These are phyloP conservation scores for Sclerotinia subarctica DNA, from an alignment of 2,329 filamentous ascomycete genomes.

Conservation along the genomic window DNA sequence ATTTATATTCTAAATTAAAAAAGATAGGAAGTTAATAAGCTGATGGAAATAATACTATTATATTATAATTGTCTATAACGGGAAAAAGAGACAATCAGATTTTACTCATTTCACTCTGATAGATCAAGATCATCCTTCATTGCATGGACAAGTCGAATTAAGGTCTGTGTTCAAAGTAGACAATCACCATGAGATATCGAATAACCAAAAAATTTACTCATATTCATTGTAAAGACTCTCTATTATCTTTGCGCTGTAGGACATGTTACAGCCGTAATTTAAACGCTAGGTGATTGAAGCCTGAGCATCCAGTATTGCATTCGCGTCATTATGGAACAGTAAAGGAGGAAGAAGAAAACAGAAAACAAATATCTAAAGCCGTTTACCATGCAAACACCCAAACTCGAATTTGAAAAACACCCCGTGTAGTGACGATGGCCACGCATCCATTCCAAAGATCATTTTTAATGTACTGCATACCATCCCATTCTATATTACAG, in stretches of 20 bases:
- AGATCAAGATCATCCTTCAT: not conserved
- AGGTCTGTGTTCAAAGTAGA: not conserved
- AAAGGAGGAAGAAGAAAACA: constrained; percentile 28
- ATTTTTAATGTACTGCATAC: constrained; percentile 36
- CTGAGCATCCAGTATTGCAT: constrained; percentile 29
- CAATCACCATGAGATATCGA: not conserved
- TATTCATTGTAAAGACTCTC: constrained; percentile 27
- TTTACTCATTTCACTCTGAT: not conserved
- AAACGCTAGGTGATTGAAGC: constrained; percentile 24
- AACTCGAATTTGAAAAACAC: constrained; percentile 36
- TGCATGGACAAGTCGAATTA: not conserved
- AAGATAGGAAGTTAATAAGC: not conserved
- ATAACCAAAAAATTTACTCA: constrained; percentile 20
- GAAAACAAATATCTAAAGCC: constrained; percentile 38
- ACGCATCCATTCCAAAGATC: constrained; percentile 35
- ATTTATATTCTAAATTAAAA: not conserved
- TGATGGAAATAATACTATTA: not conserved
- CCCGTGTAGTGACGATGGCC: constrained; percentile 27
- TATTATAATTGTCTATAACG: not conserved
- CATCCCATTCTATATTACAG: constrained; percentile 36
- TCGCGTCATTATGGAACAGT: constrained; percentile 31
- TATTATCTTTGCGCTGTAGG: constrained; percentile 37
- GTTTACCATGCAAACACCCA: constrained; percentile 40
- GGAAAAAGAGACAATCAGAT: not conserved
- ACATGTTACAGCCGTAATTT: constrained; percentile 33